Evolutionary conservation across 495 filamentous ascomycete genomes (phyloP).

Genomic region (Annulohypoxylon nitens): DNA sequence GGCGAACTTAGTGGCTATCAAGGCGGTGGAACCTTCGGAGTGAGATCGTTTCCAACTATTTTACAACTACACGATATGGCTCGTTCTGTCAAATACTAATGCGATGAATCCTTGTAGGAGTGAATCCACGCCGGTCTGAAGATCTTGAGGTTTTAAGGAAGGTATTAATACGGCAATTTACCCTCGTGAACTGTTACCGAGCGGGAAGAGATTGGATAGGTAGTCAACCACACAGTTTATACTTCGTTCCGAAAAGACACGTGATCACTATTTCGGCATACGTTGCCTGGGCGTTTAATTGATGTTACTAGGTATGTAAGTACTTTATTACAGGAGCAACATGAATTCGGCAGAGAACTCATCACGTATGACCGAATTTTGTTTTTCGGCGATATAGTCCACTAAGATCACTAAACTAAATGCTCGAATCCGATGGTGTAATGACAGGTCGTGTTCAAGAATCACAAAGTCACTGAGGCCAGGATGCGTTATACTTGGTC

Average conservation of each 20-base stretch:
- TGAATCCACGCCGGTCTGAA: constrained; percentile 21
- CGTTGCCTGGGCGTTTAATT: too few relatives aligned
- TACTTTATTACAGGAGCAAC: constrained; percentile 4
- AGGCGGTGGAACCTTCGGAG: constrained; percentile 31
- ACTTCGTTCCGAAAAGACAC: constrained; percentile 1
- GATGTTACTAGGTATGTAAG: background rate
- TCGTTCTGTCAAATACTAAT: background rate
- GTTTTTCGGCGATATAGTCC: background rate
- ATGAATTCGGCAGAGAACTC: constrained; percentile 15
- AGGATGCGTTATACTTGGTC: constrained; percentile 12
- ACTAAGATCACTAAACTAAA: background rate
- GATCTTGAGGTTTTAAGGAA: constrained; percentile 23
- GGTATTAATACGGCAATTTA: background rate
- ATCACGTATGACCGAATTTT: background rate
- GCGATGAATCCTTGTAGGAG: background rate
- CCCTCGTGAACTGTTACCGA: constrained; percentile 12
- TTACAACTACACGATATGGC: background rate
- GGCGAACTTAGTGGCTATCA: background rate
- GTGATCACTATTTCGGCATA: constrained; percentile 11
- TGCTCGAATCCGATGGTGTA: constrained; percentile 24
- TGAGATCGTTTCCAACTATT: constrained; percentile 26
- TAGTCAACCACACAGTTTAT: background rate
- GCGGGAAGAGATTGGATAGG: constrained; percentile 11
- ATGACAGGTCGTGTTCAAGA: constrained; percentile 8
- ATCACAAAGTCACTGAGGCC: constrained; percentile 9